Percentiles rank a stretch among this genome's conserved stretches.
These are phyloP conservation scores for Myxozyma neotropica DNA, from an alignment of 805 yeast species.

Conservation along the genomic window DNA sequence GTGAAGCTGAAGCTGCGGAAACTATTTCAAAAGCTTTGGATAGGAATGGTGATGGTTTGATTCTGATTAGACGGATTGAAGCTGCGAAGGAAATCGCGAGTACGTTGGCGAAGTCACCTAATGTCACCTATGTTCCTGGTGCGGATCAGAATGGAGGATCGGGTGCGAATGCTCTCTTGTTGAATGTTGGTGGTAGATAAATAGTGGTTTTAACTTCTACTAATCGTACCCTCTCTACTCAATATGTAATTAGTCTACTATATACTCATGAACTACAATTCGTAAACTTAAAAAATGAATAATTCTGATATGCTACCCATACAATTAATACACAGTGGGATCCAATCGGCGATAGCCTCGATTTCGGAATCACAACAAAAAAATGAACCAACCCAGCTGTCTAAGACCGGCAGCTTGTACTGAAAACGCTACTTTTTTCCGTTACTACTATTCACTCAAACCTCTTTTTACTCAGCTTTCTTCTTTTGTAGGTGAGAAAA, in stretches of 20 bases:
- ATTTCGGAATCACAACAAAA: no score
- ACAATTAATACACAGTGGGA: no score
- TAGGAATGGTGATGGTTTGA: conserved; percentile 93
- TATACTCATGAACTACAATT: no score
- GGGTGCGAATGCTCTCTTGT: conserved; percentile 39
- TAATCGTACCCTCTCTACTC: neutral
- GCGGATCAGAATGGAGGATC: conserved; percentile 29
- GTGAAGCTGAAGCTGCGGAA: conserved; percentile 99
- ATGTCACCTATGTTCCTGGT: conserved; percentile 83
- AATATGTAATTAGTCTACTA: neutral
- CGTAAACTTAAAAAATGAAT: no score
- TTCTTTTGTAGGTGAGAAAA: neutral
- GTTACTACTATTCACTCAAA: neutral
- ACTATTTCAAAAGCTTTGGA: conserved; percentile 87
- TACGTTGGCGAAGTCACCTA: conserved; percentile 79
- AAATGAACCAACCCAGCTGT: no score
- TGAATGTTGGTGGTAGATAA: conserved; percentile 42
- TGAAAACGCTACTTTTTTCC: neutral
- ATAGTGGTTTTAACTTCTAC: neutral
- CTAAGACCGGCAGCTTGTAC: neutral
- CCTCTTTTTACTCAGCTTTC: neutral
- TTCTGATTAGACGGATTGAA: conserved; percentile 91
- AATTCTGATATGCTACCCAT: no score
- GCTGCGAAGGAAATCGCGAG: conserved; percentile 95
- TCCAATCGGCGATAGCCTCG: no score